A percentile compares a stretch with the other conserved stretches of the same genome.
Evolutionary conservation across 345 rosid species (phyloP).

Genomic region (Excoecaria cochinchinensis): DNA sequence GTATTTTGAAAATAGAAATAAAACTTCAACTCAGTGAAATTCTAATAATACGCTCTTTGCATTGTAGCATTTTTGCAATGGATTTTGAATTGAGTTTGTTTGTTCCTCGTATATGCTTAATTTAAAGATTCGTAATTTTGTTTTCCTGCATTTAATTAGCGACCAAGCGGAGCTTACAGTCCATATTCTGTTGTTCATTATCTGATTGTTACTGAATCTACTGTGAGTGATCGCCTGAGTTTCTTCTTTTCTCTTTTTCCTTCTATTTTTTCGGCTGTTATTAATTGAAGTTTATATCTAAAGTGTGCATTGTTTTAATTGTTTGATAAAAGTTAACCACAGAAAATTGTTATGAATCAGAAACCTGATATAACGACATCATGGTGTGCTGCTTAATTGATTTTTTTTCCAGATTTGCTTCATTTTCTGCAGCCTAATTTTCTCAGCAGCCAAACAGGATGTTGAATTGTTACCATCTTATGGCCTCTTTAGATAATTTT

Average conservation of each 20-base stretch:
- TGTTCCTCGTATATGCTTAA: not conserved
- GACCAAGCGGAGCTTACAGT: conserved; percentile 32
- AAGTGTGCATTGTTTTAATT: conserved; percentile 10
- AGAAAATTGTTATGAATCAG: not conserved
- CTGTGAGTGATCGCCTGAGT: conserved; percentile 8
- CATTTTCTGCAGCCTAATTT: not conserved
- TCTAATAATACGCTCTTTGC: not conserved
- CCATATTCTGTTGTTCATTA: conserved; percentile 3
- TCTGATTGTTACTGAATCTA: conserved; percentile 9
- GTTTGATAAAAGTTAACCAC: not conserved
- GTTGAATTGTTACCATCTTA: not conserved
- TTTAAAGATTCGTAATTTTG: not conserved
- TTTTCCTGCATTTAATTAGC: conserved; percentile 29
- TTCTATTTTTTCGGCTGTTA: not conserved
- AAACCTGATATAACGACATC: not conserved
- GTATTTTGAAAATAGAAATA: conserved; percentile 10
- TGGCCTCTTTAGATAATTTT: not conserved
- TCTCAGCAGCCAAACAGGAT: conserved; percentile 6
- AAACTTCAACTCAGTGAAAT: conserved; percentile 7
- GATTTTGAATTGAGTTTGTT: not conserved
- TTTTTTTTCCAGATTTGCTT: not conserved
- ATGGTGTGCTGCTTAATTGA: not conserved
- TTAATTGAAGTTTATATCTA: not conserved
- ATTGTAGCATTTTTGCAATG: not conserved
- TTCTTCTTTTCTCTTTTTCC: not conserved